Evolutionary conservation across 2,329 filamentous ascomycete species (phyloP), one percentile per base, ranked within the genome.

Genomic region (Thelonectria blattea): DNA sequence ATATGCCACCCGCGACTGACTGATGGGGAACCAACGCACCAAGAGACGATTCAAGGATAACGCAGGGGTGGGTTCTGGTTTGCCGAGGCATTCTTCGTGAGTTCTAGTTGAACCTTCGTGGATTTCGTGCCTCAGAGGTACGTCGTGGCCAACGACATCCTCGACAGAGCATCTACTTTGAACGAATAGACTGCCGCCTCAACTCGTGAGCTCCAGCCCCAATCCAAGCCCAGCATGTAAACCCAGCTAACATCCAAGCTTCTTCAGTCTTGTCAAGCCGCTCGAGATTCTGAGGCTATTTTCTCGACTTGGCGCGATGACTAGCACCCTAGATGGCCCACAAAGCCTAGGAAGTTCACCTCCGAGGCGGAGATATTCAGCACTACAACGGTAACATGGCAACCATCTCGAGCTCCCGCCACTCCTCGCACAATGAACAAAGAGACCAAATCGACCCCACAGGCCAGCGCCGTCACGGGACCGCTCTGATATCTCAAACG

Each of bases 401-500:
- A 41, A 24, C 22, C 5, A 12, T 54, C 22, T 37, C 24, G 8
- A n/a, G 50, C 32, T 45, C 14, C 34, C n/a, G 17, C n/a, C 34
- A 8, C 17, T 9, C 20, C 32, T 39, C n/a, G 42, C 39, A 37
- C 51, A 51, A 37, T 11, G 32, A 15, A 30, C 11, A 27, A 54
- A 24, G 27, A 10, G 15, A 22, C 45, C 50, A 63, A 62, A 60
- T 61, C 52, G 50, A 60, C 59, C 62, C 66, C 68, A 70, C 68
- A 70, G 65, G 43, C 34, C 32, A 24, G 22, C 32, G 58, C 49
- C 47, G 70, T 70, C 68, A 70, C 68, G 68, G 68, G 68, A 68
- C 48, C 54, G 24, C 22, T 43, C 20, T 50, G 20, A 60, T 56
- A 48, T 37, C 32, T 46, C 41, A 20, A 43, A 49, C 49, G 48